Conservation (phyloP, 2,329 filamentous ascomycete species). For the Colletotrichum karsti region DNA sequence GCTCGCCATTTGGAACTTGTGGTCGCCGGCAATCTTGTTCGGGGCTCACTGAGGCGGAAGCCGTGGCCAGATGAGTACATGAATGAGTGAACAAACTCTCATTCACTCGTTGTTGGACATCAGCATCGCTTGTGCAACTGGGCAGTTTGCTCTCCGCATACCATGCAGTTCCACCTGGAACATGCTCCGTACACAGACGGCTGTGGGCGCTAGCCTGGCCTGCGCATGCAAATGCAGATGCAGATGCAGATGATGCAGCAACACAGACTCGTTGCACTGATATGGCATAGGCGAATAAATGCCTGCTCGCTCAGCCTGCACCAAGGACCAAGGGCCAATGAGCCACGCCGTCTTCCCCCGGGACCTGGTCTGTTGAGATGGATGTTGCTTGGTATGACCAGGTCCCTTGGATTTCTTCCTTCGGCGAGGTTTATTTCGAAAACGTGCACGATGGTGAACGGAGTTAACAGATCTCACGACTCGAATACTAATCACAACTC, state of each 20-base stretch:
- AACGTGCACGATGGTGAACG: neutral
- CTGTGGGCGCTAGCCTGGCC: neutral
- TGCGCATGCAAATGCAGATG: constrained; percentile 2
- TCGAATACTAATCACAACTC: no score
- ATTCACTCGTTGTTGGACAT: neutral
- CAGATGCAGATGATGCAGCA: constrained; percentile 4
- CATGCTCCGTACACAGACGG: neutral
- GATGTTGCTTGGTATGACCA: neutral
- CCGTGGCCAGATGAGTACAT: neutral
- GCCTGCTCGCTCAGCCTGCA: neutral
- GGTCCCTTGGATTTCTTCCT: neutral
- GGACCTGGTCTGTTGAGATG: neutral
- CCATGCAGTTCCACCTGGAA: neutral
- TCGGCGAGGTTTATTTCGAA: neutral
- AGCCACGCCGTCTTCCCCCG: neutral
- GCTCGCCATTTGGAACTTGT: neutral
- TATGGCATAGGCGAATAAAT: neutral
- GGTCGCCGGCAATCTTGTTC: constrained; percentile 1
- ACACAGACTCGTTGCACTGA: constrained; percentile 19
- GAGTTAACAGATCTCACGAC: neutral
- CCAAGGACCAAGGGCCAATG: neutral
- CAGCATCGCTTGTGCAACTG: neutral
- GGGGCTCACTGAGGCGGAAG: neutral
- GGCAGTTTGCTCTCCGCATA: neutral
- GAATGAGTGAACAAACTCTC: neutral